These are phyloP conservation scores for Dimocarpus longan DNA, from an alignment of 345 rosid species.

Conservation along the genomic window DNA sequence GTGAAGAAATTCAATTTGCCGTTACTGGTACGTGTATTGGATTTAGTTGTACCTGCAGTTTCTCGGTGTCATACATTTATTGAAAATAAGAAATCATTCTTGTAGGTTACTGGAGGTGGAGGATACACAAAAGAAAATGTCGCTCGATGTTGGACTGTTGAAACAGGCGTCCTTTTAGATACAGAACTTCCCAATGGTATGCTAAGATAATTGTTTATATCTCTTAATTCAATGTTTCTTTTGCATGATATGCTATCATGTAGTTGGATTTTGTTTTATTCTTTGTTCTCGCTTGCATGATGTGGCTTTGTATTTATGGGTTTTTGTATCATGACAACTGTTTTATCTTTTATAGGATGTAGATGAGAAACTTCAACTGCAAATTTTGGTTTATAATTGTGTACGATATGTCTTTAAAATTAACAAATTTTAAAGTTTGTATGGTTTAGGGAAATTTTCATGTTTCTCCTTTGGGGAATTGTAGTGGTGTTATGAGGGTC, in stretches of 20 bases:
- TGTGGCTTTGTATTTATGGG: not conserved
- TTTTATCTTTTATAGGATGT: not conserved
- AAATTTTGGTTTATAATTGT: not conserved
- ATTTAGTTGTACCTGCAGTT: conserved; percentile 12
- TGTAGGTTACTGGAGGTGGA: conserved; percentile 98
- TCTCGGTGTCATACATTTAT: not conserved
- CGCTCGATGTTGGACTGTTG: conserved; percentile 98
- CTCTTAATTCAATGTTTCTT: not conserved
- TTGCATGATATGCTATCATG: not conserved
- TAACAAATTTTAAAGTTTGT: not conserved
- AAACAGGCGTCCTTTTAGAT: conserved; percentile 90
- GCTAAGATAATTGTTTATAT: conserved; percentile 3
- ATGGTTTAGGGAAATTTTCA: conserved; percentile 1
- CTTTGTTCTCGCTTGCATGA: not conserved
- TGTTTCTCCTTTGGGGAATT: not conserved
- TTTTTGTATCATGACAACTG: not conserved
- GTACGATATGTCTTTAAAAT: not conserved
- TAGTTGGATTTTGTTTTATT: not conserved
- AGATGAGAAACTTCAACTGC: not conserved
- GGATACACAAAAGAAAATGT: conserved; percentile 99
- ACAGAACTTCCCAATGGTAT: conserved; percentile 90
- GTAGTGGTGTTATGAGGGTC: not conserved
- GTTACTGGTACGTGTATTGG: conserved; percentile 60
- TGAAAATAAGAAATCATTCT: not conserved
- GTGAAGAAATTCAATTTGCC: conserved; percentile 96